phyloP scores from a whole-genome alignment of 805 yeast genomes.

The Saturnispora besseyi region DNA sequence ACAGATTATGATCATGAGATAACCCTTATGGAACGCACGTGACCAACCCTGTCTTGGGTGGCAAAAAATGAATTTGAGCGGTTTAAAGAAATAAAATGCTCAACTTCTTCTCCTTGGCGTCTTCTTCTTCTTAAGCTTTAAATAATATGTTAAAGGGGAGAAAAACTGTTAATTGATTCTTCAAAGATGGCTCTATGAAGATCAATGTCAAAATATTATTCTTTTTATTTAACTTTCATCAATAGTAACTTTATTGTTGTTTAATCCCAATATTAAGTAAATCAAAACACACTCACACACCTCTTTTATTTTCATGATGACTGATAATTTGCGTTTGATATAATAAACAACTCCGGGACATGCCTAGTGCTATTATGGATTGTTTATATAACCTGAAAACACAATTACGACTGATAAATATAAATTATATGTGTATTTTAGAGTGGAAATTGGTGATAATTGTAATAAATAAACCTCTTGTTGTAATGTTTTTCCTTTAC shows the following conservation, averaged over 20 bases:
- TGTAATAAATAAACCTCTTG: too few relatives aligned
- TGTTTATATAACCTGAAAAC: slow-evolving; percentile 28
- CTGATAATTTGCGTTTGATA: slow-evolving; percentile 31
- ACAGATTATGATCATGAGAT: not conserved
- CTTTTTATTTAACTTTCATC: not conserved
- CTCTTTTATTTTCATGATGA: slow-evolving; percentile 19
- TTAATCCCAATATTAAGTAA: not conserved
- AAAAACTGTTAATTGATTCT: not conserved
- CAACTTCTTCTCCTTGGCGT: not conserved
- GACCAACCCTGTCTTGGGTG: not conserved
- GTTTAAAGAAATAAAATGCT: not conserved
- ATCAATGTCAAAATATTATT: not conserved
- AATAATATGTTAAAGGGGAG: too few relatives aligned
- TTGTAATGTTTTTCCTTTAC: too few relatives aligned
- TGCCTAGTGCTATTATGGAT: slow-evolving; percentile 27
- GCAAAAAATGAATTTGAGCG: too few relatives aligned
- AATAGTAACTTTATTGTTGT: not conserved
- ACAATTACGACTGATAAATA: slow-evolving; percentile 17
- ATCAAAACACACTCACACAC: too few relatives aligned
- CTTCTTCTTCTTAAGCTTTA: not conserved
- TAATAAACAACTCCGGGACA: slow-evolving; percentile 21
- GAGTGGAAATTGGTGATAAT: too few relatives aligned
- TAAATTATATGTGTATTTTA: not conserved
- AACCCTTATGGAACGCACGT: slow-evolving; percentile 6
- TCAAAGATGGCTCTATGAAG: not conserved